Evolutionary conservation across 179 eudicot genomes (phyloP).

Genomic region (Actinidia arguta): DNA sequence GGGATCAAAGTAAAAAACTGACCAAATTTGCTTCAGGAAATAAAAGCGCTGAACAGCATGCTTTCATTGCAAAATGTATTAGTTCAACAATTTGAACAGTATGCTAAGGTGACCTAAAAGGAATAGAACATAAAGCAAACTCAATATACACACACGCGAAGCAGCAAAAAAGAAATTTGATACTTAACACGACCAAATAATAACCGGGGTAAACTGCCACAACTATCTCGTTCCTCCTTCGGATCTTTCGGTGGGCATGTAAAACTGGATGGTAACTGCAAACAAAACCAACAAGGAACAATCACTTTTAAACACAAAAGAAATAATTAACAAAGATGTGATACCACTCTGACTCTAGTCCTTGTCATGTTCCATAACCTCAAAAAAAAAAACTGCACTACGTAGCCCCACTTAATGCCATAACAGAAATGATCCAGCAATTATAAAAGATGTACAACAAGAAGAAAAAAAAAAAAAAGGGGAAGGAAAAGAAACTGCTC

Average conservation of each 20-base stretch:
- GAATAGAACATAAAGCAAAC: too few relatives aligned
- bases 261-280: constrained; percentile 12
- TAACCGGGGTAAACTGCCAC: not conserved
- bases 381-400: not conserved
- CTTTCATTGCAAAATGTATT: too few relatives aligned
- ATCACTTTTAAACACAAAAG: not conserved
- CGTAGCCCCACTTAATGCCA: not conserved
- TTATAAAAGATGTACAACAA: not conserved
- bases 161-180: not conserved
- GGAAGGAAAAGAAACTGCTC: too few relatives aligned
- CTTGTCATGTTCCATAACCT: not conserved
- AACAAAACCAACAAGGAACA: not conserved
- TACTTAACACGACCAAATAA: not conserved
- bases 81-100: too few relatives aligned
- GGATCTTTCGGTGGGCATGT: not conserved
- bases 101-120: too few relatives aligned
- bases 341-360: not conserved
- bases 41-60: too few relatives aligned
- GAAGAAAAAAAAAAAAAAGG: too few relatives aligned
- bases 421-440: not conserved
- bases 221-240: constrained; percentile 9
- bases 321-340: not conserved
- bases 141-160: not conserved
- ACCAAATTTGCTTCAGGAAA: too few relatives aligned
- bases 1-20: too few relatives aligned